These are phyloP conservation scores for Cochlearia excelsa DNA, from an alignment of 345 rosid species.

Conservation along the genomic window DNA sequence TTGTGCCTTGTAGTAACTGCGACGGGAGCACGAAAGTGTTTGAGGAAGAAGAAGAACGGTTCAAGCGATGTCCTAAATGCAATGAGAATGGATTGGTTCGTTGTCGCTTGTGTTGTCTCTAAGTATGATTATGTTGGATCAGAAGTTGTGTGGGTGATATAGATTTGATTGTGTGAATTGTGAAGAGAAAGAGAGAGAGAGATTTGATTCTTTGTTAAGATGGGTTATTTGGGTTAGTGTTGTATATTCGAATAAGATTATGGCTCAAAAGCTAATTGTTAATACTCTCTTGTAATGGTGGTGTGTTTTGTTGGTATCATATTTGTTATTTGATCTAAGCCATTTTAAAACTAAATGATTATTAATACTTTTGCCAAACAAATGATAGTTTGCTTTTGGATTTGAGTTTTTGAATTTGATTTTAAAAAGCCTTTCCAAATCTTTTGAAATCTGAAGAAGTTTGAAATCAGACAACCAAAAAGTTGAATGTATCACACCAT, in stretches of 20 bases:
- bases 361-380: not conserved
- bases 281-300: conserved; percentile 1
- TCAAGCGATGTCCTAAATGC: conserved; percentile 63
- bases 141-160: conserved; percentile 12
- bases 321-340: conserved; percentile 13
- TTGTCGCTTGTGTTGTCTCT: conserved; percentile 61
- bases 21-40: conserved; percentile 80
- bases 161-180: not conserved
- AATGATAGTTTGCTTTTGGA: too few relatives aligned
- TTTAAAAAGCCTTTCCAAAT: too few relatives aligned
- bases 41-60: conserved; percentile 43
- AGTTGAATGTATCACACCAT: too few relatives aligned
- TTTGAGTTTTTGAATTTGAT: too few relatives aligned
- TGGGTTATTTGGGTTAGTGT: conserved; percentile 19
- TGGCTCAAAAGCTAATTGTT: conserved; percentile 19
- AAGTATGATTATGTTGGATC: conserved; percentile 14
- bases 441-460: too few relatives aligned
- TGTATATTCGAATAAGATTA: conserved; percentile 34
- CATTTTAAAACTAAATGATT: conserved; percentile 11
- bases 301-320: conserved; percentile 20
- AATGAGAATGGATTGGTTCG: conserved; percentile 85
- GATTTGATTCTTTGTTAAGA: conserved; percentile 10
- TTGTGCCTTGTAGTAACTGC: conserved; percentile 62
- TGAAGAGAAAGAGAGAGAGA: conserved; percentile 21
- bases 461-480: too few relatives aligned